These are phyloP conservation scores for Penicillium riverlandense DNA, from an alignment of 495 filamentous ascomycete genomes.

Conservation along the genomic window DNA sequence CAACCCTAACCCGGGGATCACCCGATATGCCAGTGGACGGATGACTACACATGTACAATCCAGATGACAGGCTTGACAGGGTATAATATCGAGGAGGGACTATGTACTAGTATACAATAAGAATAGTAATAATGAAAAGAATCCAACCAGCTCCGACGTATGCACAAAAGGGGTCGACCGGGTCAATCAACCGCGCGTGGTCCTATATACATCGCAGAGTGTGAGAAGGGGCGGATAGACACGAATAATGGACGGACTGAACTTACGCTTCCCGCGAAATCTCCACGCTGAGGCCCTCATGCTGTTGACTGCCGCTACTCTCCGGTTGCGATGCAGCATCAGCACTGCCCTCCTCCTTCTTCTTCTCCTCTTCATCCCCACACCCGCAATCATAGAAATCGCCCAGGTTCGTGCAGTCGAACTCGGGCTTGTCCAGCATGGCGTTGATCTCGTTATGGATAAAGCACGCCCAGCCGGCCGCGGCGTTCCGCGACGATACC, in stretches of 20 bases:
- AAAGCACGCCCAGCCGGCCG: slow-evolving; percentile 87
- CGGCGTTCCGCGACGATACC: slow-evolving; percentile 71
- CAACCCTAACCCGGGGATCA: slow-evolving; percentile 6
- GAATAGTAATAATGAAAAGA: no score
- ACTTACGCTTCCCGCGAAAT: slow-evolving; percentile 39
- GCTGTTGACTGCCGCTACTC: neutral
- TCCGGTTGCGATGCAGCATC: neutral
- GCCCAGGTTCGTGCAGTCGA: slow-evolving; percentile 84
- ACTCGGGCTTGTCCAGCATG: slow-evolving; percentile 69
- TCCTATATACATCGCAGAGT: slow-evolving; percentile 10
- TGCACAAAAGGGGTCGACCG: neutral
- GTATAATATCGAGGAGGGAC: slow-evolving; percentile 4
- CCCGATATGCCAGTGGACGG: slow-evolving; percentile 1
- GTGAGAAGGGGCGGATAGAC: slow-evolving; percentile 1
- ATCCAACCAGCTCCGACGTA: neutral
- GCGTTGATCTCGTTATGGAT: slow-evolving; percentile 94
- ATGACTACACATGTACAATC: no score
- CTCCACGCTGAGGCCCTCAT: slow-evolving; percentile 24
- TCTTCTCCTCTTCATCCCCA: slow-evolving; percentile 55
- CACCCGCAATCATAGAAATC: slow-evolving; percentile 97
- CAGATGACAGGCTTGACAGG: neutral
- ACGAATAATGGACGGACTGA: slow-evolving; percentile 1
- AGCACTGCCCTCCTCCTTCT: slow-evolving; percentile 5
- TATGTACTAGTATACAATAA: slow-evolving; percentile 6
- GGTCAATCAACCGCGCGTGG: slow-evolving; percentile 20